A percentile compares a stretch with the other conserved stretches of the same genome.
phyloP scores from a whole-genome alignment of 805 yeast genomes.

The Metschnikowia lochheadii region DNA sequence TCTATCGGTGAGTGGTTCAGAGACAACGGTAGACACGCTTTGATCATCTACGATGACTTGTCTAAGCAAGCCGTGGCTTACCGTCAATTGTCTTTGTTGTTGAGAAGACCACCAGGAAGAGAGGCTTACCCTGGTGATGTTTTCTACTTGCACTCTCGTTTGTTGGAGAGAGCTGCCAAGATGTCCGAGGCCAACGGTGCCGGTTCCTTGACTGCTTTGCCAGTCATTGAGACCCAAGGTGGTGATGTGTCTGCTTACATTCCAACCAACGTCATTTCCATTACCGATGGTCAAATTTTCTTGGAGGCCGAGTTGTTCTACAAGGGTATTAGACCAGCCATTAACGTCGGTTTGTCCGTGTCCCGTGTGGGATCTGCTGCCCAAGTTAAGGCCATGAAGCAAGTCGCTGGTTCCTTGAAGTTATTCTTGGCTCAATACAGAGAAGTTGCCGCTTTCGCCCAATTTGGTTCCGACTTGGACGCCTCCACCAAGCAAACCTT shows the following conservation, averaged over 20 bases:
- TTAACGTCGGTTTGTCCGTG: slow-evolving; percentile 98
- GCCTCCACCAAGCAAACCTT: slow-evolving; percentile 99
- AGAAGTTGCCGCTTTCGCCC: slow-evolving; percentile 99
- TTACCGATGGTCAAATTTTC: slow-evolving; percentile 97
- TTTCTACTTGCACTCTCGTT: slow-evolving; percentile 92
- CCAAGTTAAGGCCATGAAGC: slow-evolving; percentile 99
- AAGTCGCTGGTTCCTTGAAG: slow-evolving; percentile 99
- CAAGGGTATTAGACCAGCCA: slow-evolving; percentile 99
- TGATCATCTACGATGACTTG: slow-evolving; percentile 95
- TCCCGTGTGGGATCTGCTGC: slow-evolving; percentile 99
- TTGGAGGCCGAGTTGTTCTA: slow-evolving; percentile 99
- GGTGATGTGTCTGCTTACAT: slow-evolving; percentile 98
- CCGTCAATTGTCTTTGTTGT: slow-evolving; percentile 97
- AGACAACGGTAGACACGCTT: slow-evolving; percentile 97
- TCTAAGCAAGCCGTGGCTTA: slow-evolving; percentile 99
- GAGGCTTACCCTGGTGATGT: slow-evolving; percentile 98
- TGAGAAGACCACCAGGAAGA: slow-evolving; percentile 97
- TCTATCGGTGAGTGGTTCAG: slow-evolving; percentile 99
- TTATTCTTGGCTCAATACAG: slow-evolving; percentile 99
- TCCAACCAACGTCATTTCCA: slow-evolving; percentile 96
- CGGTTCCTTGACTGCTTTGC: slow-evolving; percentile 94
- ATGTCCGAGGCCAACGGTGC: slow-evolving; percentile 85
- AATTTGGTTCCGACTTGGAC: slow-evolving; percentile 99
- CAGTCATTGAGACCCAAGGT: slow-evolving; percentile 97
- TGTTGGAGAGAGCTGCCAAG: slow-evolving; percentile 97